Evolutionary conservation across 2,329 filamentous ascomycete genomes (phyloP), one percentile per base, ranked within the genome.

Genomic region (Beauveria bassiana): DNA sequence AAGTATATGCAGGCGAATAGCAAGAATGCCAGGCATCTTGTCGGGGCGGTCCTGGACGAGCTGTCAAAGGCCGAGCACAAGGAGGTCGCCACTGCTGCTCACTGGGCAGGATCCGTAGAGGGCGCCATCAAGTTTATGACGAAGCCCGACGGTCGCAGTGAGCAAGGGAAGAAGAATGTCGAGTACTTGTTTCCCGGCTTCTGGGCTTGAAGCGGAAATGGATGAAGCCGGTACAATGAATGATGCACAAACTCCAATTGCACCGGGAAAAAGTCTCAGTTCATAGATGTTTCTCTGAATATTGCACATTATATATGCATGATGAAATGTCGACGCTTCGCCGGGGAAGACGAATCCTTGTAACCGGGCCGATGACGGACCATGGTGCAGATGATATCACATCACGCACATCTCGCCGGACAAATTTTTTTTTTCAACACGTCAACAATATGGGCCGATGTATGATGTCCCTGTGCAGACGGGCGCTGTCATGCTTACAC

Each of bases 1-100:
- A 89, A 86, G 64, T 91, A 96, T 76, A 99, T 99, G 95, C 88
- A 89, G 72, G 89, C 91, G 67, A 99, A 99, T 76, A 83, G 90
- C 58, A 82, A 88, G 71, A 99, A 98, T 71, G 95, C 95, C 40
- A 88, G 88, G 73, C 81, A 86, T 57, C 87, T 98, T 61, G 87
- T 99, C 40, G 90, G 86, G 42, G 91, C 90, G 38, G 92, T 98
- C 50, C 79, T 99, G 61, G 91, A 98, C 74, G 88, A 92, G 75
- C 80, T 98, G 68, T 86, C 85, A 68, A 87, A 89, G 72, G 82
- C 90, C 63, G 89, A 93, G 71, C 85, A 96, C 75, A 78, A 74
- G 60, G 87, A 93, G 62, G 74, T 95, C 61, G 86, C 97, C 46
- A 77, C 82, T 64, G 95, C 89, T 26, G 93, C 89, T 80, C 91